Base-by-base conservation (phyloP, 1,284 basidiomycete species). In the Amylostereum areolatum region DNA sequence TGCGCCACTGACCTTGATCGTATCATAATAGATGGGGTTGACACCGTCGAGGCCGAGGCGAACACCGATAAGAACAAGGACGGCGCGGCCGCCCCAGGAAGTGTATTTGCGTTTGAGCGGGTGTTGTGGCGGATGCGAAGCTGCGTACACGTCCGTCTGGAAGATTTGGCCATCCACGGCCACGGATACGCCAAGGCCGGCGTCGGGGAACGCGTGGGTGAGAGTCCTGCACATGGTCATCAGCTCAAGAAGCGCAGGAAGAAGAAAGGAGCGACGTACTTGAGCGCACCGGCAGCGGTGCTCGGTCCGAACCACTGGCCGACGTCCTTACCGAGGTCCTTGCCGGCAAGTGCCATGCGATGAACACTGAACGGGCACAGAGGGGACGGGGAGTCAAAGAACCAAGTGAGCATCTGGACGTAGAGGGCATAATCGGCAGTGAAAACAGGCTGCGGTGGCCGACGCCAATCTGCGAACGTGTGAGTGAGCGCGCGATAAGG, bases 241-340 rank as follows among this genome's bases (percentile, higher is more conserved):
- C 29, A 52, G 30, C 30, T 47, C 40, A 27, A 40, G 41, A 45
- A 44, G 24, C 18, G 32, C 12, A 27, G 41, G 12, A 12, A 39
- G 8, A 29, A 34, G 43, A 45, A 33, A 36, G 4, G 45, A 39
- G 24, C 36, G 8, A 68, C 80, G 54, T 62, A 89, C 87, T 89
- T 92, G 71, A 98, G 89, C 11, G 93, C 95, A 33, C 94, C 94
- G 5, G 95, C 93, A 30, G 96, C 96, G 0, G 92, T 96, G 62
- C 92, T 96, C 0, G 96, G 96, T 0, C 96, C 96, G 61, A 98
- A 98, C 96, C 96, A 98, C 66, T 94, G 89, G 2, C 96, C 96
- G 0, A 97, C 89, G 57, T 95, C 92, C 57, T 92, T 97, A 10
- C 96, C 96, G 1, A 97, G 77, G 55, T 94, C 88, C 64, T 97